These are phyloP conservation scores for Candida yuanshanica DNA, from an alignment of 805 yeast species.

Conservation along the genomic window DNA sequence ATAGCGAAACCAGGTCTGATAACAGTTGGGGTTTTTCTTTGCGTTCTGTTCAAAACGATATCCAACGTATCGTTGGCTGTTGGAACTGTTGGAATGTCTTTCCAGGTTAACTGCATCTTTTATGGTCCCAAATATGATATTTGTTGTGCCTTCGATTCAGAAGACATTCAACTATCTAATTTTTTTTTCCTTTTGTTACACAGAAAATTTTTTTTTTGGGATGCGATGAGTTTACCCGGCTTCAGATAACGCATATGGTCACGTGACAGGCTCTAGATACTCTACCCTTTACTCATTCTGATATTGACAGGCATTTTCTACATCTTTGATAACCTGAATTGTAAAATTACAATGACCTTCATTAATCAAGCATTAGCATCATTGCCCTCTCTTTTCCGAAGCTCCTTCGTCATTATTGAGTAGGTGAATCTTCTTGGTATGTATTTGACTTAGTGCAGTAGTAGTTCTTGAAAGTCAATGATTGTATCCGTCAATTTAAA, in stretches of 20 bases:
- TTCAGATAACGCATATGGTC: background rate
- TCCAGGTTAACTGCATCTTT: slow-evolving; percentile 94
- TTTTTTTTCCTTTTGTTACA: background rate
- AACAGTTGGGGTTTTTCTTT: slow-evolving; percentile 98
- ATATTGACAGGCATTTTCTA: too few relatives aligned
- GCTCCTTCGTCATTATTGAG: too few relatives aligned
- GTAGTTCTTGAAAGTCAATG: background rate
- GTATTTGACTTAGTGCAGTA: too few relatives aligned
- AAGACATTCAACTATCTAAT: too few relatives aligned
- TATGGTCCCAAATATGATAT: background rate
- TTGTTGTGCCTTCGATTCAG: too few relatives aligned
- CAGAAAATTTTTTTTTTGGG: background rate
- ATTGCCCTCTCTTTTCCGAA: too few relatives aligned
- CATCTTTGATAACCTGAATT: too few relatives aligned
- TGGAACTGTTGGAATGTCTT: slow-evolving; percentile 95
- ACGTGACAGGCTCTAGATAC: background rate
- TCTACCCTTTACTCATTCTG: too few relatives aligned
- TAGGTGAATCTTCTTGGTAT: too few relatives aligned
- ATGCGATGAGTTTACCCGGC: slow-evolving; percentile 4
- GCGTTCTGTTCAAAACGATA: slow-evolving; percentile 94
- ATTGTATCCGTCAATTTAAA: background rate
- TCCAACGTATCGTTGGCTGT: slow-evolving; percentile 90
- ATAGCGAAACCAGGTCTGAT: slow-evolving; percentile 95
- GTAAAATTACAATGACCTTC: too few relatives aligned
- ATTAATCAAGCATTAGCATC: too few relatives aligned